These are phyloP conservation scores for Pelargonium cotyledonis DNA, from an alignment of 441 rosid genomes.

Conservation along the genomic window DNA sequence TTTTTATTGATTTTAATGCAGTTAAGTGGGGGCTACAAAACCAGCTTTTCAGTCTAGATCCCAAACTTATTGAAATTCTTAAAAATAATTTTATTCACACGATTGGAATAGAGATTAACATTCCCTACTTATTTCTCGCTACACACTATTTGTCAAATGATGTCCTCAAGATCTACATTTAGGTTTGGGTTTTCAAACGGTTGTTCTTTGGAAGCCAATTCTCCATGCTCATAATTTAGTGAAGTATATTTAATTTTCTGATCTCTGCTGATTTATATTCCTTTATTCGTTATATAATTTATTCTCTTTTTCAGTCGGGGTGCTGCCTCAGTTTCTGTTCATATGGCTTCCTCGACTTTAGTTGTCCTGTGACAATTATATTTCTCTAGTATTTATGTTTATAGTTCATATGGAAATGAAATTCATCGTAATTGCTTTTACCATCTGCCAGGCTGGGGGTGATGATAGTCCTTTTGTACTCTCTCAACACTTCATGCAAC, in stretches of 20 bases:
- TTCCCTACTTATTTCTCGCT: background rate
- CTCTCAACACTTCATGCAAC: constrained; percentile 75
- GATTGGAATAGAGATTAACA: constrained; percentile 1
- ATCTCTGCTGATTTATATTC: background rate
- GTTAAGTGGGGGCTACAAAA: background rate
- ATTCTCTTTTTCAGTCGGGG: background rate
- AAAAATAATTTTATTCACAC: background rate
- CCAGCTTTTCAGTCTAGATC: background rate
- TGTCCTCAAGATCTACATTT: background rate
- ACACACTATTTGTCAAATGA: background rate
- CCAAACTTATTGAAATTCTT: background rate
- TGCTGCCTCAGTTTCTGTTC: background rate
- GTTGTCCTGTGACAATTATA: constrained; percentile 2
- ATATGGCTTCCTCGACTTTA: background rate
- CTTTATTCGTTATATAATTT: background rate
- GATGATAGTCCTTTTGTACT: constrained; percentile 76
- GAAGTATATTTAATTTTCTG: background rate
- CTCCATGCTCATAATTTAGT: background rate
- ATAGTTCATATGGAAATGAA: constrained; percentile 3
- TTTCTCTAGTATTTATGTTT: background rate
- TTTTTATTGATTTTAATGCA: constrained; percentile 17
- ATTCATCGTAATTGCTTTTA: constrained; percentile 22
- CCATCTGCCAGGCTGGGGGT: constrained; percentile 73
- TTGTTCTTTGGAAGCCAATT: background rate
- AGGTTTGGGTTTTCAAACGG: background rate